phyloP scores from a whole-genome alignment of 345 rosid species.

The Brassica napus region DNA sequence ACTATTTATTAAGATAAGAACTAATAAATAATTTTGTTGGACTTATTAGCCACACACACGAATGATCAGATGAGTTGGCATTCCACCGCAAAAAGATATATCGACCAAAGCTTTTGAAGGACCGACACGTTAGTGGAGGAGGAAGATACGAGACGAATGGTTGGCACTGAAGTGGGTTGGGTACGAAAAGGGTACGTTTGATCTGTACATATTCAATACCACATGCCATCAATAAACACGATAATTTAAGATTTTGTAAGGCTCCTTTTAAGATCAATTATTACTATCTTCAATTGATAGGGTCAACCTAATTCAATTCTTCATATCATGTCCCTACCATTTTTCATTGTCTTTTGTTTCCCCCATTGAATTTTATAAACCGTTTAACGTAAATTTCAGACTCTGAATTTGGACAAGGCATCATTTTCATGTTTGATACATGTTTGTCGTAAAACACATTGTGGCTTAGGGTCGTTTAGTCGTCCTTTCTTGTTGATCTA shows the following conservation, averaged over 20 bases:
- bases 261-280: not conserved
- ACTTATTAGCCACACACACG: conserved; percentile 6
- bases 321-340: conserved; percentile 32
- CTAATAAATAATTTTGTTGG: not conserved
- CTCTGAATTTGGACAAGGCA: conserved; percentile 6
- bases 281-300: not conserved
- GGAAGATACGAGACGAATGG: conserved; percentile 31
- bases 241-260: conserved; percentile 20
- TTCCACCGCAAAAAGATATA: conserved; percentile 12
- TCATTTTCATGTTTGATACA: not conserved
- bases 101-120: not conserved
- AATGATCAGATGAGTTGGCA: not conserved
- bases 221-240: conserved; percentile 19
- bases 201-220: conserved; percentile 31
- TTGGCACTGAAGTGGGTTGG: conserved; percentile 41
- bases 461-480: not conserved
- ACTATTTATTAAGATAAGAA: not conserved
- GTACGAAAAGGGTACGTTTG: conserved; percentile 38
- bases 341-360: not conserved
- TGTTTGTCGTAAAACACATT: not conserved
- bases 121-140: conserved; percentile 36
- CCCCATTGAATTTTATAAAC: conserved; percentile 17
- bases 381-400: not conserved
- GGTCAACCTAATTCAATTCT: conserved; percentile 28
- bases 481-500: not conserved